Base-by-base conservation (phyloP, 768 basidiomycete species). In the Lepiota venenata region DNA sequence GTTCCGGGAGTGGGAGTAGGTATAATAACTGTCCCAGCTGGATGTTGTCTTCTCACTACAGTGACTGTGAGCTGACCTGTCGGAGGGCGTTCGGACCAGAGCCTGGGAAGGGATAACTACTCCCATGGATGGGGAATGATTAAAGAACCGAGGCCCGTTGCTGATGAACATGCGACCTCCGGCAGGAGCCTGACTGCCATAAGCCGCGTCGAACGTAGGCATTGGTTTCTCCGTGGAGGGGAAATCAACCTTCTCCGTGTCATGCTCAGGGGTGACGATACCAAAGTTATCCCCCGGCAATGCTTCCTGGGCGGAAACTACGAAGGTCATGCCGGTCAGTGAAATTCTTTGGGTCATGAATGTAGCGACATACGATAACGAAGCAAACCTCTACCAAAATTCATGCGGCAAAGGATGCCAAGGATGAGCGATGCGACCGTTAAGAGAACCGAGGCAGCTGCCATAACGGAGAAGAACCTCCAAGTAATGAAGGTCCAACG, bases 381-480 rank as follows among this genome's bases (percentile, higher is more conserved):
- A 53, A 76, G 69, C 55, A 92, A 71, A 20, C 89, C 89, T 66
- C 87, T 88, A 54, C 85, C 87, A 61, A 91, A 91, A 71, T 91
- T 91, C 61, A 81, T 64, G 35, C 83, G 78, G 64, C 88, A 91
- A 57, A 84, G 58, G 35, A 89, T 60, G 2, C 87, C 90, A 44
- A 91, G 64, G 51, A 84, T 59, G 60, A 88, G 74, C 0, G 82
- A 75, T 21, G 74, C 46, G 14, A 84, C 54, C 1, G 81, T 79
- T 43, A 92, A 73, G 49, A 78, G 61, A 11, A 84, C 81, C 0
- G 88, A 86, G 1, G 78, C 70, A 8, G 73, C 65, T 7, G 81
- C 74, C 71, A 87, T 84, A 54, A 85, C 63, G 46, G 80, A 76
- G 68, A 91, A 91, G 75, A 91, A 90, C 3, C 66, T 67, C 89